These are phyloP conservation scores for Alternaria arbusti DNA, from an alignment of 2,329 filamentous ascomycete genomes.

Conservation along the genomic window DNA sequence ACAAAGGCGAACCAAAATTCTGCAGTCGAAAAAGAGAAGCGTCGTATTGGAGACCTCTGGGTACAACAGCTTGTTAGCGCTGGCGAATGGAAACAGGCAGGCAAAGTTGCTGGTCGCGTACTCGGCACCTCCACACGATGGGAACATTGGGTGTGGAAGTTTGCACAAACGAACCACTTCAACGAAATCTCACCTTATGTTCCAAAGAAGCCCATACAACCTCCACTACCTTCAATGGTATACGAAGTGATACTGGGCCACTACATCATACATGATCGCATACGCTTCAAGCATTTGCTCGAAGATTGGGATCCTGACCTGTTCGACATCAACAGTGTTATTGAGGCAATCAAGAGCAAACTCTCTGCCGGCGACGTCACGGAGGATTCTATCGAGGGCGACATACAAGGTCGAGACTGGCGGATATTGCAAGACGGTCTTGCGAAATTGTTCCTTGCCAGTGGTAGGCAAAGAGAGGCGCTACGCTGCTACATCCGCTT, in stretches of 20 bases:
- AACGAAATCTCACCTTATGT: conserved; percentile 89
- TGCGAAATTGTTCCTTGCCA: conserved; percentile 82
- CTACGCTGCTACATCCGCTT: conserved; percentile 87
- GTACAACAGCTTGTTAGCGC: conserved; percentile 80
- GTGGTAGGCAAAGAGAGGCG: conserved; percentile 81
- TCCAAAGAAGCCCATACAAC: conserved; percentile 76
- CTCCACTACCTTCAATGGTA: conserved; percentile 78
- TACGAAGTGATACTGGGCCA: conserved; percentile 91
- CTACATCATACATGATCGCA: conserved; percentile 81
- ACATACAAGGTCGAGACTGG: conserved; percentile 80
- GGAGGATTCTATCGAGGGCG: conserved; percentile 77
- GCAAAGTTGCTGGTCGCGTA: conserved; percentile 81
- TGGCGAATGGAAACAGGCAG: conserved; percentile 78
- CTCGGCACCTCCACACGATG: conserved; percentile 79
- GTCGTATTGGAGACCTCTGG: conserved; percentile 91
- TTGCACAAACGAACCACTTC: conserved; percentile 83
- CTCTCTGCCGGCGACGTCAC: conserved; percentile 76
- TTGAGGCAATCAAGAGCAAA: conserved; percentile 80
- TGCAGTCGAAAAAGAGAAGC: conserved; percentile 82
- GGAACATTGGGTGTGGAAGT: conserved; percentile 96
- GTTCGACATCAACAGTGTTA: conserved; percentile 79
- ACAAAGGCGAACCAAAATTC: conserved; percentile 63
- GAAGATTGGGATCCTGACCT: conserved; percentile 84
- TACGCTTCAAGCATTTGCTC: conserved; percentile 77
- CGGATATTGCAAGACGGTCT: conserved; percentile 85